phyloP scores from a whole-genome alignment of 202 grass and related monocot genomes.

The Dendrocalamus latiflorus region DNA sequence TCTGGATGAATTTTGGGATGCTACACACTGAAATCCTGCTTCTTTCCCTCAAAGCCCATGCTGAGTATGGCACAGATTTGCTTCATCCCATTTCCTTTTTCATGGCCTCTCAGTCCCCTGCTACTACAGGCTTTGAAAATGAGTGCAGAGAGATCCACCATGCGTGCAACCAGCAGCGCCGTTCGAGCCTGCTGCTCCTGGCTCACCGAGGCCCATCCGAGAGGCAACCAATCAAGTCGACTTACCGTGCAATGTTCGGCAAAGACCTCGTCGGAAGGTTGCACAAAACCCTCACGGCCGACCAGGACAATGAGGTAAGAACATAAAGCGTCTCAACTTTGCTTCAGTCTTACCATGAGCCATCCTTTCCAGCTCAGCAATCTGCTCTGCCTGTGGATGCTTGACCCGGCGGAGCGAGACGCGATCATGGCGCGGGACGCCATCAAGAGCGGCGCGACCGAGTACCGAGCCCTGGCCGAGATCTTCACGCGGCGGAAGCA shows the following conservation, averaged over 20 bases:
- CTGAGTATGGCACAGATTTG: neutral
- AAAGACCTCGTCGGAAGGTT: constrained; percentile 56
- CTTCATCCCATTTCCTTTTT: neutral
- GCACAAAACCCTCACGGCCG: constrained; percentile 4
- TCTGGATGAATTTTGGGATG: too few species aligned
- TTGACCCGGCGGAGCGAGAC: constrained; percentile 70
- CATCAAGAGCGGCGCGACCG: constrained; percentile 26
- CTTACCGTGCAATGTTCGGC: constrained; percentile 52
- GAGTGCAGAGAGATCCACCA: too few species aligned
- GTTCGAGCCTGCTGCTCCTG: constrained; percentile 45
- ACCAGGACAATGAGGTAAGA: constrained; percentile 57
- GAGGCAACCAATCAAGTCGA: constrained; percentile 59
- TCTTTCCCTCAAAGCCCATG: neutral
- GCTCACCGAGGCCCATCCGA: constrained; percentile 43
- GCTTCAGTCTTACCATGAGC: neutral
- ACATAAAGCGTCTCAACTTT: neutral
- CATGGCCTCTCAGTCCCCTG: too few species aligned
- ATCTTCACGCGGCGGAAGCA: constrained; percentile 79
- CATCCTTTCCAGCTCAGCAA: constrained; percentile 49
- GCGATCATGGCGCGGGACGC: constrained; percentile 56
- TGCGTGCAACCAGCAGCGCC: constrained; percentile 39
- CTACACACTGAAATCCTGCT: constrained; percentile 7
- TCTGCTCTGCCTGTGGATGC: constrained; percentile 78
- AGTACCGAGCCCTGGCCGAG: constrained; percentile 62
- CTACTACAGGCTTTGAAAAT: too few species aligned